Base-by-base conservation (phyloP, 228 moss, liverwort and hornwort species). In the Sphagnum magellanicum region DNA sequence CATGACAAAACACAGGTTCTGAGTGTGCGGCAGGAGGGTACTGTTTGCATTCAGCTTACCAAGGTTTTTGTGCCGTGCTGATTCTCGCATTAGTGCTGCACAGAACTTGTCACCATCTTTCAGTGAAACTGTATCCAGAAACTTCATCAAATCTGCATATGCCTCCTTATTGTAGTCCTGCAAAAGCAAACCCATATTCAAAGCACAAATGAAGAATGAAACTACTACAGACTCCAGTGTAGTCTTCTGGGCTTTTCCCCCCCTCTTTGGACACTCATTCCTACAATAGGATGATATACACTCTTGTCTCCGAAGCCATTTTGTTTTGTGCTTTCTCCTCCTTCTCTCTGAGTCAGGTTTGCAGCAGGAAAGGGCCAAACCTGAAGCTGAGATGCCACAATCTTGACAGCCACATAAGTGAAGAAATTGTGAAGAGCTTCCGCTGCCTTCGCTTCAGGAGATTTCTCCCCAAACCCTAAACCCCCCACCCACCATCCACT, bases 71-170 rank as follows among this genome's bases (percentile, higher is more conserved):
- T 91, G 93, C 51, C 85, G 87, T 81, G 77, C 83, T 5, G 93
- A 87, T 75, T 94, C 93, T 85, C 93, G 89, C 91, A 94, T 83
- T n/a, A 94, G 74, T 50, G 82, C 67, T 6, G 91, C 86, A 62
- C 87, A 83, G 65, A 94, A 94, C 62, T 91, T 83, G 73, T 94
- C 93, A 59, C 91, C 93, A 67, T 94, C 93, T 77, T 91, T 89
- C 76, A 94, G 59, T 72, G 93, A 76, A 70, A 85, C 79, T 66
- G 83, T 83, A 70, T 88, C 89, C 72, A 89, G 64, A 74, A 94
- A 91, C 7, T 50, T 77, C 89, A 78, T 89, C 63, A 94, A 68
- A 65, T 94, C 93, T 69, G 57, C 81, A 76, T 94, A 86, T 63
- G 84, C 93, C 65, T 94, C 93, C 68, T 65, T 75, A 63, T 94